Base-by-base conservation (phyloP, 2,329 filamentous ascomycete species). In the Cercospora canescens region DNA sequence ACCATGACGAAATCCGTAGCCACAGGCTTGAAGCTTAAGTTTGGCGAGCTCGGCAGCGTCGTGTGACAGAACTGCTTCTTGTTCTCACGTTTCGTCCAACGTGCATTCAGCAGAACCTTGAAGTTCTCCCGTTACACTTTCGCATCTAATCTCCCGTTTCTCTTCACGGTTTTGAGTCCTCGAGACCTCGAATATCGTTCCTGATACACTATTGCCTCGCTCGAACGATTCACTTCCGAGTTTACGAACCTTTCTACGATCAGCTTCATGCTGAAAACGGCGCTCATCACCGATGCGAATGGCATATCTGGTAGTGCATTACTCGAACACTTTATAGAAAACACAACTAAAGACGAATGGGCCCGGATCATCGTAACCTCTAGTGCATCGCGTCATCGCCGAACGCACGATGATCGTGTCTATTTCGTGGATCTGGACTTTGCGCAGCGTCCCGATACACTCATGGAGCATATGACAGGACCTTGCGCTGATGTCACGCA, bases 291-390 rank as follows among this genome's bases (percentile, higher is more conserved):
- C 6, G 77, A 76, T 32, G 72, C 62, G 14, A 79, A 78, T 66
- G 77, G 78, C 26, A 76, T 79, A 45, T 77, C 69, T 50, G 78
- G 78, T 6, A 67, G 69, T 57, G 75, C 77, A 1, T 73, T 80
- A 16, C 64, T 79, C 16, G 76, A 79, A 62, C 70, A 79, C 48
- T 66, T 80, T 5, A 66, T 72, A n/a, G 64, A 70, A 5, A 67
- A 67, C 12, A 72, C 75, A 0, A 71, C 74, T 28, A 45, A 26
- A 14, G 57, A 62, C 6, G 55, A 70, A 21, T 70, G 65, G 66
- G 24, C 67, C n/a, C 72, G 71, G 28, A 77, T 78, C 24, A 69
- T 79, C n/a, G 65, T 77, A 7, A 70, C 73, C 1, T 79, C 77
- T 1, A 57, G 74, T 7, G 59, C 69, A 9, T 72, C 74, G 1